Evolutionary conservation across 2,329 filamentous ascomycete genomes (phyloP).

Genomic region (Xylariaceae sp.): DNA sequence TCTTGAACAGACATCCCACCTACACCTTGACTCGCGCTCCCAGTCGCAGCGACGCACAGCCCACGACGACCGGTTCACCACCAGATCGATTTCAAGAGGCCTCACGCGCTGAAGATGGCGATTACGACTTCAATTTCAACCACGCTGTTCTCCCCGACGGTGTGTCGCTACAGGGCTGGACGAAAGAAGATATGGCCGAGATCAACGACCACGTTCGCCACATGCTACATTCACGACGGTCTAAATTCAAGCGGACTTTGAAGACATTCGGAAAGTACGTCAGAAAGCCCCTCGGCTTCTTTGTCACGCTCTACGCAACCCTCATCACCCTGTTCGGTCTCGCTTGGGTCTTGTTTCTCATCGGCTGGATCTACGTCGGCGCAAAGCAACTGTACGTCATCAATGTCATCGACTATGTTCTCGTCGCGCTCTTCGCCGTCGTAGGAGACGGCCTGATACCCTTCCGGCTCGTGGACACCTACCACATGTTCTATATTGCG

Average conservation of each 20-base stretch:
- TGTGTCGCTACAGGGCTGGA: conserved; percentile 67
- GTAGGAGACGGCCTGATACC: conserved; percentile 67
- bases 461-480: conserved; percentile 75
- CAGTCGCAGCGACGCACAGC: neutral
- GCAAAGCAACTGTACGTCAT: conserved; percentile 63
- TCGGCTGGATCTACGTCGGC: conserved; percentile 82
- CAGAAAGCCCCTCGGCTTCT: conserved; percentile 68
- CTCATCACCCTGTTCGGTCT: conserved; percentile 80
- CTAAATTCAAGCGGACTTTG: conserved; percentile 72
- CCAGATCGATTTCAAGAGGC: conserved; percentile 21
- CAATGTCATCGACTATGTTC: conserved; percentile 64
- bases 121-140: conserved; percentile 50
- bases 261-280: conserved; percentile 78
- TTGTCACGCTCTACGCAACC: conserved; percentile 77
- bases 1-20: conserved; percentile 70
- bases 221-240: conserved; percentile 76
- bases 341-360: conserved; percentile 86
- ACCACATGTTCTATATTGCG: conserved; percentile 79
- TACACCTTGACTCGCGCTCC: conserved; percentile 60
- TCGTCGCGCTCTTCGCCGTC: conserved; percentile 65
- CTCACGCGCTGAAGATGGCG: conserved; percentile 39
- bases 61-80: neutral
- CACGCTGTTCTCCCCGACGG: conserved; percentile 78
- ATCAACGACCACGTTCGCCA: conserved; percentile 83
- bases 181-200: conserved; percentile 63